phyloP scores from a whole-genome alignment of 2,329 filamentous ascomycete genomes.

The Claviceps sp. region DNA sequence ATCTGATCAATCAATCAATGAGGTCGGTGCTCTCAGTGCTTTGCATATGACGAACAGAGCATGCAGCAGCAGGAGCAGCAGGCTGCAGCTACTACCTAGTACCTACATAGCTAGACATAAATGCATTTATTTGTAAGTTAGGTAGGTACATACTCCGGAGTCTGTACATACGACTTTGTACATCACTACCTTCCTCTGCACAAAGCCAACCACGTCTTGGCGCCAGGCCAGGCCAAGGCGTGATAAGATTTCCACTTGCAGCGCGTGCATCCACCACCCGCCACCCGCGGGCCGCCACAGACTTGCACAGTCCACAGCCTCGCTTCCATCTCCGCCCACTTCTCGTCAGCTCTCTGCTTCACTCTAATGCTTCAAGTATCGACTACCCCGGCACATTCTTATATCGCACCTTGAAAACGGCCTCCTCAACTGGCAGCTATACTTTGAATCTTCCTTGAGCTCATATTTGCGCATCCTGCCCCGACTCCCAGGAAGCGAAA shows the following conservation, averaged over 20 bases:
- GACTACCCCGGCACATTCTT: neutral
- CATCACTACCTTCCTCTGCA: too few relatives aligned
- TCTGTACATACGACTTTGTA: too few relatives aligned
- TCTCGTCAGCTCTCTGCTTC: neutral
- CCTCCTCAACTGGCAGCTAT: neutral
- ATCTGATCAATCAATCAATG: too few relatives aligned
- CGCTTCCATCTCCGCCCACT: neutral
- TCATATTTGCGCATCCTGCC: neutral
- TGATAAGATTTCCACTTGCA: neutral
- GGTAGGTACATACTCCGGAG: too few relatives aligned
- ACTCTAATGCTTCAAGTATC: neutral
- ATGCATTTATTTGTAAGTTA: too few relatives aligned
- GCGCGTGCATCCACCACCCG: neutral
- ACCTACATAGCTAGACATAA: too few relatives aligned
- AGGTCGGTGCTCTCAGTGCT: too few relatives aligned
- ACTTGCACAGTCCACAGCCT: neutral
- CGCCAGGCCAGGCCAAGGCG: neutral
- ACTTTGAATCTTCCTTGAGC: neutral
- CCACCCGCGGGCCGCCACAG: neutral
- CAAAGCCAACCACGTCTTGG: neutral
- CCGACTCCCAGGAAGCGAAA: neutral
- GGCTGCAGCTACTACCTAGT: too few relatives aligned
- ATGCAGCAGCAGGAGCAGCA: too few relatives aligned
- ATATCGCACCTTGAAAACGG: neutral
- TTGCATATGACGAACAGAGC: too few relatives aligned